phyloP scores from a whole-genome alignment of 139 green algal species.

The Chlamydomonas eustigma region DNA sequence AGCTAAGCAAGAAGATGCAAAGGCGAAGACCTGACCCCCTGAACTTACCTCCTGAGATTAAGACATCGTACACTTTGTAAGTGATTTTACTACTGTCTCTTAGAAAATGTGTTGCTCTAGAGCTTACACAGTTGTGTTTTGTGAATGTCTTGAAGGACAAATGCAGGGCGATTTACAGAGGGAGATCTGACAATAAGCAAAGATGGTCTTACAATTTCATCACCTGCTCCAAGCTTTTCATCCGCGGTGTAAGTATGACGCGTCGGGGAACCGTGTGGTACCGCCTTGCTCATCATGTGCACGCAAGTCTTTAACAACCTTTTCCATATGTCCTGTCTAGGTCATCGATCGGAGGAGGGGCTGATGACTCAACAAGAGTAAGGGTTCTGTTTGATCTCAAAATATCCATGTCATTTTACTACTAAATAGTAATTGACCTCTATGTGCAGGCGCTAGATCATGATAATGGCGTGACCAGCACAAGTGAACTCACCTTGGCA shows the following conservation, averaged over 20 bases:
- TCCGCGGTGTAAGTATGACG: background rate
- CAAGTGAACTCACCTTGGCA: constrained; percentile 36
- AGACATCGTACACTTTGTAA: constrained; percentile 28
- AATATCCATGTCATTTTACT: too few species aligned
- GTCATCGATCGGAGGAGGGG: too few species aligned
- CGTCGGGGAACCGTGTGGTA: too few species aligned
- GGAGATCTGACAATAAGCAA: constrained; percentile 41
- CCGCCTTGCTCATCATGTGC: too few species aligned
- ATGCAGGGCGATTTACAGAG: constrained; percentile 36
- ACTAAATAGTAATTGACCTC: too few species aligned
- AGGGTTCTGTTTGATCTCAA: too few species aligned
- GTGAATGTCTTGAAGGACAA: constrained; percentile 28
- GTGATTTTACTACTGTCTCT: background rate
- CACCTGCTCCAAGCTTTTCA: constrained; percentile 6
- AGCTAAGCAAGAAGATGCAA: constrained; percentile 16
- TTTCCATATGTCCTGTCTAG: too few species aligned
- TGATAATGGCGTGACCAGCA: background rate
- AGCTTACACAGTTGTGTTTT: too few species aligned
- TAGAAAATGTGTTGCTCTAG: too few species aligned
- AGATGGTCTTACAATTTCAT: constrained; percentile 39
- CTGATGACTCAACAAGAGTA: too few species aligned
- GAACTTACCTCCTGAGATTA: constrained; percentile 25
- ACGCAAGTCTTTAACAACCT: too few species aligned
- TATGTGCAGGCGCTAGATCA: too few species aligned
- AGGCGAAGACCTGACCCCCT: constrained; percentile 22